A percentile compares a stretch with the other conserved stretches of the same genome.
Conservation (phyloP, 306 rosid species). For the Prunus mira region DNA sequence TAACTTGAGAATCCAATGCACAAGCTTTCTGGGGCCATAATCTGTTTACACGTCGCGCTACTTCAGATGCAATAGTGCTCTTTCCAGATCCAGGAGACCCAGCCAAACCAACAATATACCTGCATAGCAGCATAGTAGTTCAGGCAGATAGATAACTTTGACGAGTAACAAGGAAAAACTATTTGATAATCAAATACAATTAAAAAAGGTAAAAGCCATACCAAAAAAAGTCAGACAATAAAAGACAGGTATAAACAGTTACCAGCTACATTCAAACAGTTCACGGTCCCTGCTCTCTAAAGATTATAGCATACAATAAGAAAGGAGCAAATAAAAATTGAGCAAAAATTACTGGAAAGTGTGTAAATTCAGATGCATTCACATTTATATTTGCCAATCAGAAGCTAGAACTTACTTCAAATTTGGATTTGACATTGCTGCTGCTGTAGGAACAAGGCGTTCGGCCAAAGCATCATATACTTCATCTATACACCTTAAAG, state of each 20-base stretch:
- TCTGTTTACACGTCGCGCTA: slow-evolving; percentile 63
- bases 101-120: slow-evolving; percentile 79
- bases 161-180: slow-evolving; percentile 14
- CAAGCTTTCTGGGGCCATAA: slow-evolving; percentile 61
- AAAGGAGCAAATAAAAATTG: not conserved
- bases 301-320: not conserved
- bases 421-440: slow-evolving; percentile 47
- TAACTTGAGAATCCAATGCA: slow-evolving; percentile 58
- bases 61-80: slow-evolving; percentile 75
- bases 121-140: slow-evolving; percentile 29
- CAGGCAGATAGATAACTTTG: slow-evolving; percentile 8
- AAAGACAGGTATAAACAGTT: no score
- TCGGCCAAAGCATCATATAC: slow-evolving; percentile 70
- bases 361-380: slow-evolving; percentile 4
- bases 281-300: not conserved
- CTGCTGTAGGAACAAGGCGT: slow-evolving; percentile 52
- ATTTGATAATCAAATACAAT: not conserved
- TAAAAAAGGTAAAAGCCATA: not conserved
- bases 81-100: slow-evolving; percentile 99
- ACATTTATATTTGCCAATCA: slow-evolving; percentile 3
- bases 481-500: slow-evolving; percentile 55
- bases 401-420: slow-evolving; percentile 51
- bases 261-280: no score
- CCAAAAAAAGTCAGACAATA: not conserved
- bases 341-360: no score